Evolutionary conservation across 2,329 filamentous ascomycete species (phyloP).

Genomic region (Sordariomycetes sp.): DNA sequence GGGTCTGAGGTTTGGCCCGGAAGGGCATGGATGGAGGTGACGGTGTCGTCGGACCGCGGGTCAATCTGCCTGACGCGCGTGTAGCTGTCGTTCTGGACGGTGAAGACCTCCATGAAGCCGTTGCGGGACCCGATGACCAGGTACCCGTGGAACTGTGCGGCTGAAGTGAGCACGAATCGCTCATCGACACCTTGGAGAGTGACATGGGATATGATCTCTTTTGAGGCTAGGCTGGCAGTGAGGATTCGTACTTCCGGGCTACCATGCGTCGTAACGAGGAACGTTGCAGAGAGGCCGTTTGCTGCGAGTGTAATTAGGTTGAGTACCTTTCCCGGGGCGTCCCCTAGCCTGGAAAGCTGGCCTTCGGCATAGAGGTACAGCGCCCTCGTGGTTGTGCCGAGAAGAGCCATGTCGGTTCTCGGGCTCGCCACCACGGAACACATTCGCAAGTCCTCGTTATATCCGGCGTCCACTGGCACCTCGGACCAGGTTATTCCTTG

Average conservation of each 20-base stretch:
- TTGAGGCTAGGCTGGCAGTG: conserved; percentile 21
- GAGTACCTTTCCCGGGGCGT: conserved; percentile 35
- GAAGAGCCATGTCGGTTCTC: conserved; percentile 24
- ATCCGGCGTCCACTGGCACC: conserved; percentile 18
- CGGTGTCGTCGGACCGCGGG: conserved; percentile 37
- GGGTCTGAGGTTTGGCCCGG: conserved; percentile 13
- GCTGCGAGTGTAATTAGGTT: conserved; percentile 29
- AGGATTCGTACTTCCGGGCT: conserved; percentile 30
- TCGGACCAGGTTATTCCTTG: conserved; percentile 28
- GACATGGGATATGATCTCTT: conserved; percentile 15
- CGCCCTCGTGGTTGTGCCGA: conserved; percentile 37
- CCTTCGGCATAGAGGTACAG: conserved; percentile 31
- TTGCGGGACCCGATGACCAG: conserved; percentile 44
- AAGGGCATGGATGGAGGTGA: conserved; percentile 54
- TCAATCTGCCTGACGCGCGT: background rate
- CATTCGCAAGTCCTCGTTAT: conserved; percentile 26
- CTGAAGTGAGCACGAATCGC: conserved; percentile 39
- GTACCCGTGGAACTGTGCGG: conserved; percentile 25
- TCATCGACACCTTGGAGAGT: conserved; percentile 28
- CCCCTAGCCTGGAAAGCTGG: conserved; percentile 20
- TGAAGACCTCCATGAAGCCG: conserved; percentile 33
- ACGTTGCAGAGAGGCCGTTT: conserved; percentile 10
- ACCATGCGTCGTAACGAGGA: conserved; percentile 36
- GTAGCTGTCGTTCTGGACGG: conserved; percentile 3
- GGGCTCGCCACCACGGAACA: conserved; percentile 36